Evolutionary conservation across 78 protist genomes (phyloP), one percentile per base, ranked within the genome.

Genomic region (Dictyostelium citrinum): DNA sequence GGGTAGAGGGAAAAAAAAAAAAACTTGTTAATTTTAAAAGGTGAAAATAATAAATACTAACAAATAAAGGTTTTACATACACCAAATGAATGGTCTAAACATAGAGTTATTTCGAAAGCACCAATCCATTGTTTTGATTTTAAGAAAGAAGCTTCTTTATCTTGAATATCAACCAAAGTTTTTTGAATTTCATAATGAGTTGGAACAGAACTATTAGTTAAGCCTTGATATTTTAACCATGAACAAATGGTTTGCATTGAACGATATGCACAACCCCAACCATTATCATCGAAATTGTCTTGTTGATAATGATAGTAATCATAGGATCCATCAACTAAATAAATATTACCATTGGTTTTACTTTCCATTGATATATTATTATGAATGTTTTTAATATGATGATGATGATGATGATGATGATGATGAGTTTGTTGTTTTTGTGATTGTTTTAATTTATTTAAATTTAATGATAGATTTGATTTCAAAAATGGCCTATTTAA

Each of bases 221-320:
- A 51, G 8, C 80, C 39, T 46, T 91, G 90, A 49, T 67, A 67
- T 35, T 31, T 37, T 37, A 94, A 76, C 97, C 97, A 97, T 22
- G 97, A 91, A 49, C 91, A 55, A 31, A 97, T 76, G 4, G 98
- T 96, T 92, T 94, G 97, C 90, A 97, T 93, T 27, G 97, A 94
- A 43, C 98, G 70, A 64, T 97, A 97, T 8, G 98, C 98, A 76
- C 98, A 97, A 58, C 98, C 98, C 98, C 98, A 97, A 20, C 98
- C 98, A 37, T 88, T 60, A 74, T 96, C 98, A 75, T 95, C 82
- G 8, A 95, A 81, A 9, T 61, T 22, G 77, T 96, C 97, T 60
- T 91, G 96, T 22, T 9, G 22, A 79, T 97, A 97, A 60, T 97
- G 98, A 90, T 90, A 96, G 70, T 97, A 97, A n/a, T 93, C 97